Conservation (phyloP, 345 rosid genomes). For the Excoecaria agallocha region DNA sequence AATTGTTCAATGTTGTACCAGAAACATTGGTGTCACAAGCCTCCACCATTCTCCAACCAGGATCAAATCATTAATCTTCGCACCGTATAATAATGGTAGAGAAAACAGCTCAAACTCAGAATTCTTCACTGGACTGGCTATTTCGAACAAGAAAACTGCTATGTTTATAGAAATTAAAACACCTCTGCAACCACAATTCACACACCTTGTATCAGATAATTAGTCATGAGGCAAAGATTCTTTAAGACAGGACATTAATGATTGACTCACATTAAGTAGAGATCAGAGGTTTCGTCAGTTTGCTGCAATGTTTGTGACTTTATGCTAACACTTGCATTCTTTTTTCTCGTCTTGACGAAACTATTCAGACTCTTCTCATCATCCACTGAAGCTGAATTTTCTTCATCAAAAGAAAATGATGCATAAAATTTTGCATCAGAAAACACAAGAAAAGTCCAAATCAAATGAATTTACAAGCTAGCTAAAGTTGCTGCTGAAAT, state of each 20-base stretch:
- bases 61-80: constrained; percentile 83
- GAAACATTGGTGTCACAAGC: constrained; percentile 96
- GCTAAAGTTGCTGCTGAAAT: too few relatives aligned
- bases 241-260: neutral
- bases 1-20: constrained; percentile 87
- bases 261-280: constrained; percentile 56
- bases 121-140: constrained; percentile 68
- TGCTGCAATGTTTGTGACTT: constrained; percentile 31
- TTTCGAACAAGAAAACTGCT: constrained; percentile 76
- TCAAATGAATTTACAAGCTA: neutral
- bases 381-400: constrained; percentile 24
- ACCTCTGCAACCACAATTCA: constrained; percentile 44
- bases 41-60: constrained; percentile 97
- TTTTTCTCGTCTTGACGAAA: constrained; percentile 16
- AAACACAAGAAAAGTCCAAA: neutral
- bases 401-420: constrained; percentile 20
- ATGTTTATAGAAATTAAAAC: constrained; percentile 67
- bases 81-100: constrained; percentile 72
- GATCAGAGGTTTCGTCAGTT: constrained; percentile 53
- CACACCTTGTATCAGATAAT: neutral
- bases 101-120: constrained; percentile 64
- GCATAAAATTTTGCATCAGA: constrained; percentile 31
- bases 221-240: neutral
- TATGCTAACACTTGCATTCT: constrained; percentile 17
- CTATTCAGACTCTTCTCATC: constrained; percentile 23